Conservation (phyloP, 805 yeast genomes). For the Saccharomyces kudriavzevii region DNA sequence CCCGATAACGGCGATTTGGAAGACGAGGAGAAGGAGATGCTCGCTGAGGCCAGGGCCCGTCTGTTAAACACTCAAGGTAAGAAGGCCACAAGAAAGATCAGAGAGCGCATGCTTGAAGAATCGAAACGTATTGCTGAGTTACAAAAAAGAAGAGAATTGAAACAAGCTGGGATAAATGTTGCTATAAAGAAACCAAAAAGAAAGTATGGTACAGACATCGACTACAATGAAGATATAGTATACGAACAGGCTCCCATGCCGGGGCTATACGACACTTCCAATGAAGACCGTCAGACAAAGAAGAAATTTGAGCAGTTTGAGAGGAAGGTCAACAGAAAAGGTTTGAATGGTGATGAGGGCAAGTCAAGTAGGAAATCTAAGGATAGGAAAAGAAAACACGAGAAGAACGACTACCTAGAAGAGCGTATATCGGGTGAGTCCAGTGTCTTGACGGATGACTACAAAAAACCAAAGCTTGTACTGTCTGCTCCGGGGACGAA, state of each 20-base stretch:
- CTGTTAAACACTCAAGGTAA: conserved; percentile 89
- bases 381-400: conserved; percentile 19
- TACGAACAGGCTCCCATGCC: conserved; percentile 61
- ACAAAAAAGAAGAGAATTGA: conserved; percentile 73
- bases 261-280: conserved; percentile 60
- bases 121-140: conserved; percentile 65
- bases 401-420: conserved; percentile 1
- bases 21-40: conserved; percentile 86
- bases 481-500: conserved; percentile 32
- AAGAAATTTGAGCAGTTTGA: conserved; percentile 37
- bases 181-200: conserved; percentile 43
- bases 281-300: conserved; percentile 44
- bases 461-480: conserved; percentile 22
- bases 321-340: conserved; percentile 35
- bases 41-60: conserved; percentile 90
- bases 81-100: conserved; percentile 81
- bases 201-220: conserved; percentile 54
- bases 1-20: conserved; percentile 76
- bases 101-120: conserved; percentile 78
- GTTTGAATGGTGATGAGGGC: conserved; percentile 36
- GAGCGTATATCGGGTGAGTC: conserved; percentile 9
- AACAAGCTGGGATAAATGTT: conserved; percentile 65
- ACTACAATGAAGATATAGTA: conserved; percentile 76
- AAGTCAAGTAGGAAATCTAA: conserved; percentile 11
- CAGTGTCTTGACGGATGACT: conserved; percentile 10